These are phyloP conservation scores for Eurotiales sp. DNA, from an alignment of 2,329 filamentous ascomycete genomes.

Conservation along the genomic window DNA sequence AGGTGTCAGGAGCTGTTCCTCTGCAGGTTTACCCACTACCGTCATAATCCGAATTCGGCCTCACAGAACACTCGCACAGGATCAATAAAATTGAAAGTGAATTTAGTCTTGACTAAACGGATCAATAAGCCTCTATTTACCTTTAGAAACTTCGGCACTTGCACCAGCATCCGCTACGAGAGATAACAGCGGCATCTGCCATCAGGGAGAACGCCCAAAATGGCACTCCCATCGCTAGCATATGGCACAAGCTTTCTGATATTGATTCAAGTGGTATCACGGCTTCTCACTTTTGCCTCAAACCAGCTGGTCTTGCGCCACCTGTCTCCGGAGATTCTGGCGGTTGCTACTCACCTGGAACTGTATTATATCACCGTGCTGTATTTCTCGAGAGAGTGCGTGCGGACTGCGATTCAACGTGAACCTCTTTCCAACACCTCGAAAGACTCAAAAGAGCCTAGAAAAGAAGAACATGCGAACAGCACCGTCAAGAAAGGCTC, in stretches of 20 bases:
- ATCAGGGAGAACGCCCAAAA: not conserved
- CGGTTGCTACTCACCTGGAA: constrained; percentile 84
- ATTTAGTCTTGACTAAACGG: no score
- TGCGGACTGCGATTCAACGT: constrained; percentile 87
- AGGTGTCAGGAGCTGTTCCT: not conserved
- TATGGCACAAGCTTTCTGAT: constrained; percentile 82
- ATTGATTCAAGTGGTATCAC: constrained; percentile 79
- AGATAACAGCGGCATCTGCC: not conserved
- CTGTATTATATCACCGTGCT: constrained; percentile 90
- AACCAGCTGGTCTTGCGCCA: constrained; percentile 89
- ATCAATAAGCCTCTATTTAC: no score
- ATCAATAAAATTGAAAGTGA: no score
- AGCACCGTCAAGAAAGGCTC: not conserved
- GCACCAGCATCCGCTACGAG: no score
- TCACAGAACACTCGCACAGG: no score
- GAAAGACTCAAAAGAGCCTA: constrained; percentile 11
- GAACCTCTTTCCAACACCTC: constrained; percentile 47
- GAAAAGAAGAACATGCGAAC: constrained; percentile 10
- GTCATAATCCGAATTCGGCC: not conserved
- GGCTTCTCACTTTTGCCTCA: constrained; percentile 81
- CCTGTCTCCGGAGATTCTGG: constrained; percentile 78
- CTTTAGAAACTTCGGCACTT: no score
- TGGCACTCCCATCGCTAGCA: constrained; percentile 29
- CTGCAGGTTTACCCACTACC: not conserved
- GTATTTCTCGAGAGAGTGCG: constrained; percentile 87